These are phyloP conservation scores for Lactarius hatsudake DNA, from an alignment of 768 basidiomycete species.

Conservation along the genomic window DNA sequence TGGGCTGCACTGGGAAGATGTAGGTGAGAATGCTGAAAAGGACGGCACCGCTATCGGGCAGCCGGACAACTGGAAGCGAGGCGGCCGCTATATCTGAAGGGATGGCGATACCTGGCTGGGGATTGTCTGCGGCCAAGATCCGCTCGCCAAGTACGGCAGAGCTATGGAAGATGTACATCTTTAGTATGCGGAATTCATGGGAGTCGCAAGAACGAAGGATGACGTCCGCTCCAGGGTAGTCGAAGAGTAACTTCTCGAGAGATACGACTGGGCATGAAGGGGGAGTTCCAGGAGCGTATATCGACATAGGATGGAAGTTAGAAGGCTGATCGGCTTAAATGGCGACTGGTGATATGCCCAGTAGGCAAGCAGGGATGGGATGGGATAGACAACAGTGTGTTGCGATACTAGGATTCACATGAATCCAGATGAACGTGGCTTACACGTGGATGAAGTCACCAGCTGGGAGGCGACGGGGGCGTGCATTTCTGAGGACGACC, in stretches of 20 bases:
- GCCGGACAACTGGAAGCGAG: not conserved
- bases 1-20: conserved; percentile 1
- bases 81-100: not conserved
- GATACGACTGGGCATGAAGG: not conserved
- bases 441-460: not conserved
- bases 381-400: not conserved
- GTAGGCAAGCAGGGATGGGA: not conserved
- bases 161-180: conserved; percentile 42
- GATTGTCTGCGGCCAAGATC: conserved; percentile 25
- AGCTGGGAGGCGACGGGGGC: not conserved
- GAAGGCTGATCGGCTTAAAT: not conserved
- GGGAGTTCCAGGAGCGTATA: not conserved
- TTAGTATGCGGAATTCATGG: conserved; percentile 44
- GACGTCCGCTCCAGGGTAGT: conserved; percentile 43
- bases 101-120: not conserved
- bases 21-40: conserved; percentile 11
- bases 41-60: not conserved
- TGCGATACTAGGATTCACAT: not conserved
- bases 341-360: not conserved
- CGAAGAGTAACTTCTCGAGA: conserved; percentile 33
- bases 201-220: conserved; percentile 44
- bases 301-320: conserved; percentile 3
- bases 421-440: not conserved
- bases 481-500: no score
- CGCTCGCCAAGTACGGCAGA: conserved; percentile 38